These are phyloP conservation scores for Jamesozyma piceae DNA, from an alignment of 805 yeast species.

Conservation along the genomic window DNA sequence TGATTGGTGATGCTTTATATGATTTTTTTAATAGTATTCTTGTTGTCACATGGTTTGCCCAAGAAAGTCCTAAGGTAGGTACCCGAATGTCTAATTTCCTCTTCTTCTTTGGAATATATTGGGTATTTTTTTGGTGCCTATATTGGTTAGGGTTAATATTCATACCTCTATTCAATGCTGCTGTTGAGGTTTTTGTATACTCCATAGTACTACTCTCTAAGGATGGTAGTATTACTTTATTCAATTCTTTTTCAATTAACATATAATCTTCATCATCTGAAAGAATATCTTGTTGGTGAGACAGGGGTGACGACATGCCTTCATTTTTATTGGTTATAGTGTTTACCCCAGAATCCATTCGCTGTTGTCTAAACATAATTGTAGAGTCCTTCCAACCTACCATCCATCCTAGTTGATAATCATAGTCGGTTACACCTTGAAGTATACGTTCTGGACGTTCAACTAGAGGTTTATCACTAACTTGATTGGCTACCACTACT, in stretches of 20 bases:
- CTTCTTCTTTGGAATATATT: slow-evolving; percentile 12
- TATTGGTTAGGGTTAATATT: not conserved
- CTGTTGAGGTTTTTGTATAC: not conserved
- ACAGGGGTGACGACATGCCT: not conserved
- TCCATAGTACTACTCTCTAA: not conserved
- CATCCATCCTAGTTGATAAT: slow-evolving; percentile 62
- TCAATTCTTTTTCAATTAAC: slow-evolving; percentile 16
- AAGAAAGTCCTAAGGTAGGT: slow-evolving; percentile 47
- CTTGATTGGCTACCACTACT: slow-evolving; percentile 69
- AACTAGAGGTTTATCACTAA: slow-evolving; percentile 44
- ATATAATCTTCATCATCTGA: slow-evolving; percentile 26
- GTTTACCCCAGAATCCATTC: not conserved
- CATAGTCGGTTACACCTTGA: slow-evolving; percentile 32
- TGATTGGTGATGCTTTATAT: slow-evolving; percentile 32
- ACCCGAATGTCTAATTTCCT: slow-evolving; percentile 30
- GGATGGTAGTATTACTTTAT: slow-evolving; percentile 5
- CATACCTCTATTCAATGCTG: not conserved
- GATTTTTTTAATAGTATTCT: slow-evolving; percentile 40
- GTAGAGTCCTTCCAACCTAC: slow-evolving; percentile 61
- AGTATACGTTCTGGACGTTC: slow-evolving; percentile 10
- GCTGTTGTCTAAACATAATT: slow-evolving; percentile 27
- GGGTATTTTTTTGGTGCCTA: not conserved
- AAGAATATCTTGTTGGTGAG: slow-evolving; percentile 9
- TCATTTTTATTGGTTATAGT: not conserved
- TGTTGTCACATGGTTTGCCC: slow-evolving; percentile 45